Evolutionary conservation across 352 stramenopile species (phyloP), one percentile per base, ranked within the genome.

Genomic region (Pythium phragmiticola): DNA sequence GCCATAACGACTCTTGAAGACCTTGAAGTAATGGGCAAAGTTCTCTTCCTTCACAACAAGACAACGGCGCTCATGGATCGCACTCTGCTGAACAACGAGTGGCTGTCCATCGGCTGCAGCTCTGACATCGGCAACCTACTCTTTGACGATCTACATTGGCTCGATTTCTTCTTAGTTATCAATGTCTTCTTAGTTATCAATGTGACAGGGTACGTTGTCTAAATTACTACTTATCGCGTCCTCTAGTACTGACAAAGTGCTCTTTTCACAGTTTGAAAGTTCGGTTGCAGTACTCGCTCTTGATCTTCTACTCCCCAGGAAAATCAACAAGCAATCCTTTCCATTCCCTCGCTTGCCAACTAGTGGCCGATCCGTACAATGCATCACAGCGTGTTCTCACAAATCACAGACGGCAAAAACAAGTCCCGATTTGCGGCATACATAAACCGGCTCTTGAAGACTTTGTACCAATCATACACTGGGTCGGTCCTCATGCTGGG

Each of bases 321-420:
- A 57, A 57, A 16, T 45, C 30, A 30, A 26, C 50, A 33, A 57
- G 45, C 33, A 30, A 57, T 16, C 50, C 50, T 12, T 57, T 57
- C 33, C 50, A 57, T 17, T 57, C 30, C 3, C 16, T 57, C 3
- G 50, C 30, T 2, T 28, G 50, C 17, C 50, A 57, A 14, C 33
- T 57, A 17, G 33, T 45, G 2, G 50, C 50, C 14, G 33, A 30
- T 17, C n/a, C 50, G 2, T 46, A 57, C 50, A 57, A 57, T 30
- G 50, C 50, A 13, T 57, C 50, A 3, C 7, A 45, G 50, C 14
- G 50, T 57, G 7, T 57, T 57, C 50, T 57, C 50, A 7, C 50
- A 45, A 45, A 57, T 57, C 7, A 28, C 33, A 14, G 50, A 57
- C 13, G 50, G 50, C 28, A 57, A 57, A 28, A 16, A 26, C 50